These are phyloP conservation scores for Xylaria curta DNA, from an alignment of 495 filamentous ascomycete genomes.

Conservation along the genomic window DNA sequence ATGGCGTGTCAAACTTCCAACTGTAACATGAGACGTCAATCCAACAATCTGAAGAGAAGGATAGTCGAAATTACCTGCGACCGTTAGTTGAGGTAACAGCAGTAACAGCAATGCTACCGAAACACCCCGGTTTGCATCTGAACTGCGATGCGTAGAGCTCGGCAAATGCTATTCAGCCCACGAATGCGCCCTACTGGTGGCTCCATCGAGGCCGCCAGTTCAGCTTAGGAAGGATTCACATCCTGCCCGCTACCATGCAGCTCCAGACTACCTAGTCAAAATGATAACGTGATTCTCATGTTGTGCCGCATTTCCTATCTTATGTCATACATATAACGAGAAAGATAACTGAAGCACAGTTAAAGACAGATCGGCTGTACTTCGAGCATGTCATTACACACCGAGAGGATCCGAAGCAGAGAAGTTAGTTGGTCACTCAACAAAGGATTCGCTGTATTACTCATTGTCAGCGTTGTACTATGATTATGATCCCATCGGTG, in stretches of 20 bases:
- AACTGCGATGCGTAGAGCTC: background rate
- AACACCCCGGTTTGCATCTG: background rate
- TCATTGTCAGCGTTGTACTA: background rate
- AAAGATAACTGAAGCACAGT: background rate
- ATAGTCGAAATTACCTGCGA: background rate
- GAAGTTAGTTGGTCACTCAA: background rate
- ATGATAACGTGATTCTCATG: background rate
- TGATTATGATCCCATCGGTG: background rate
- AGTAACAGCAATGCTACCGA: background rate
- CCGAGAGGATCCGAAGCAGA: background rate
- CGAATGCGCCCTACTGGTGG: conserved; percentile 10
- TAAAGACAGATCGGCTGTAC: background rate
- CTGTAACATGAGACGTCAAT: background rate
- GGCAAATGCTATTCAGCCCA: conserved; percentile 12
- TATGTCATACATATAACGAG: background rate
- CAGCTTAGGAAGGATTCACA: conserved; percentile 20
- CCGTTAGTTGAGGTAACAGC: background rate
- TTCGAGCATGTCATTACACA: background rate
- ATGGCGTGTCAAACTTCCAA: background rate
- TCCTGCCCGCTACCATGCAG: background rate
- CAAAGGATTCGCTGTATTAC: background rate
- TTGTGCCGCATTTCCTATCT: background rate
- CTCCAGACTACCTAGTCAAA: background rate
- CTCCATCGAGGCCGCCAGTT: conserved; percentile 1
- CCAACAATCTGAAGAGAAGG: background rate